Base-by-base conservation (phyloP, 768 basidiomycete species). In the Mycena alexandri region DNA sequence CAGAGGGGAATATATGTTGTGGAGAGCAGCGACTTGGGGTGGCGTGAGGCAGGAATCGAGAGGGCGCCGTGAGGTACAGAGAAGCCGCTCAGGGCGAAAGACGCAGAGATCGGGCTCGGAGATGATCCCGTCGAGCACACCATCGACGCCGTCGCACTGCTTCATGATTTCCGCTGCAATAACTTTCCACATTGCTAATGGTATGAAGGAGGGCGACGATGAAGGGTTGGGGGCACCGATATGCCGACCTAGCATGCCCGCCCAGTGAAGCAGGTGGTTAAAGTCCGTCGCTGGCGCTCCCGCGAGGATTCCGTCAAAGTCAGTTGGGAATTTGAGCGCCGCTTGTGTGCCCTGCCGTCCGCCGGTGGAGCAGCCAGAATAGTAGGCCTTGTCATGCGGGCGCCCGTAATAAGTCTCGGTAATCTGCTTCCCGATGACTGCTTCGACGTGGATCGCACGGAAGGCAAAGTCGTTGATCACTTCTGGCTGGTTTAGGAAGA, bases 261-360 rank as follows among this genome's bases (percentile, higher is more conserved):
- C 21, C 71, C 68, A 70, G 24, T 65, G 53, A 2, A 66, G 9
- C 1, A 70, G 65, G 46, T 61, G 57, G 33, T 69, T 69, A 16
- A 38, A 65, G 42, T 72, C 58, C 19, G 61, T 73, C 16, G 75
- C 75, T 2, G 77, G 77, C 25, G 74, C 65, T 2, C 76, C 76
- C 8, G 75, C 74, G 14, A 78, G 38, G 22, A 76, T 67, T 14
- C 73, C 76, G 67, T 76, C 75, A 56, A 78, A 78, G 57, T 78
- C 75, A 1, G 68, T 71, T 1, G 77, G 77, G 42, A 57, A 76
- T n/a, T 68, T 61, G 47, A 71, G 68, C 21, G 75, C 74, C 7
- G 71, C 62, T 48, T 74, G 71, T 11, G 71, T 68, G 8, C 71
- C 77, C 63, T 76, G 75, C 21, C 76, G 72, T 10, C 76, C 76